Base-by-base conservation (phyloP, 805 yeast species). In the Starmerella bombi region DNA sequence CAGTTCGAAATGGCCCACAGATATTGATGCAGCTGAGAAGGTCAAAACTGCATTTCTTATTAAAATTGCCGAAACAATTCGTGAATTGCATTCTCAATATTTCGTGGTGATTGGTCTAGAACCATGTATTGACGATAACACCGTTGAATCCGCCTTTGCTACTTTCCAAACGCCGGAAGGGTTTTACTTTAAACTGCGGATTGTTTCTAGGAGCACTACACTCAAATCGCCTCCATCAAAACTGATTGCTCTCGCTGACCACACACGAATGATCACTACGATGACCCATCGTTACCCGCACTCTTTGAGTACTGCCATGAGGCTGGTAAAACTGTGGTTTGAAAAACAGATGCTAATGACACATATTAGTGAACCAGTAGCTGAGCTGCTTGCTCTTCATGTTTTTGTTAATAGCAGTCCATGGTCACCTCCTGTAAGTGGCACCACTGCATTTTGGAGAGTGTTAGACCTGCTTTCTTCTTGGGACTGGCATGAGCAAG, bases 401-500 rank as follows among this genome's bases (percentile, higher is more conserved):
- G 82, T 83, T 16, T 91, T 88, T 62, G 79, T 84, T 34, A 93
- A 85, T 55, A 77, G 86, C 7, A 76, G 81, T 0, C 94, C 96
- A n/a, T 86, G 71, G 61, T 68, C 74, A 1, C 70, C 74, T 2
- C 97, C 98, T 3, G 73, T 78, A 21, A 76, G 88, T 41, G 75
- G 79, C 7, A 77, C 75, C 46, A 70, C 79, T 41, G 98, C 94
- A 5, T 84, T 91, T 56, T 63, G 82, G 43, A 76, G 91, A 44
- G 70, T 77, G 10, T 57, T 91, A 29, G 65, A 72, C 35, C 81
- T 79, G 52, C 58, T 91, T 34, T 70, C 93, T 20, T 62, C 61
- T 32, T 91, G 98, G 98, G 85, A 91, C 59, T 91, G 98, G 98
- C 79, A 74, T 52, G 93, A 81, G 47, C 84, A 79, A 35, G 80